Evolutionary conservation across 768 basidiomycete species (phyloP).

Genomic region (Serendipita indica): DNA sequence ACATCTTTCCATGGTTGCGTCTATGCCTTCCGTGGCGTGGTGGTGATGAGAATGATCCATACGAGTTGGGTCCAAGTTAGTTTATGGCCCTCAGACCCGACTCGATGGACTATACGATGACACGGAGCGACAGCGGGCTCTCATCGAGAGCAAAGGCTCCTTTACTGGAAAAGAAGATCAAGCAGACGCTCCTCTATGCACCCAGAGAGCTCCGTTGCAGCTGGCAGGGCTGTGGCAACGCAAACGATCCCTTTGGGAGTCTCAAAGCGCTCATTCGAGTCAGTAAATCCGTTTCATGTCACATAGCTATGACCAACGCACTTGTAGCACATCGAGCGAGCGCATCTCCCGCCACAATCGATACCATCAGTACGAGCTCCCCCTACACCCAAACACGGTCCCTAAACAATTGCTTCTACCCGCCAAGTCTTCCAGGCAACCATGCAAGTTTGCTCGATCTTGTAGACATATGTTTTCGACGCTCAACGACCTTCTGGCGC

Average conservation of each 20-base stretch:
- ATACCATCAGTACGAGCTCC: neutral
- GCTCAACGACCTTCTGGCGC: neutral
- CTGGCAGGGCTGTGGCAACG: neutral
- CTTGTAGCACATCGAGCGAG: neutral
- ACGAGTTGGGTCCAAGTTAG: neutral
- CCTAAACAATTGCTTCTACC: no score
- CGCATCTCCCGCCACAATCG: neutral
- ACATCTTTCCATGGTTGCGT: slow-evolving; percentile 25
- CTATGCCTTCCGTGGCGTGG: neutral
- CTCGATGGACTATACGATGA: neutral
- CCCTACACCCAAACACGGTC: no score
- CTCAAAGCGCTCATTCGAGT: neutral
- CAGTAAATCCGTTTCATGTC: neutral
- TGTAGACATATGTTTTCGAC: neutral
- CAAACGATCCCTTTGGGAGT: neutral
- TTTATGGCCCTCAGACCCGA: neutral
- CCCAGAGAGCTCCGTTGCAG: neutral
- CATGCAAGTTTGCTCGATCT: neutral
- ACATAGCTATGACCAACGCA: neutral
- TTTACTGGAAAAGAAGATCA: neutral
- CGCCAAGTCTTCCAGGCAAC: no score
- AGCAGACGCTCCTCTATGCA: neutral
- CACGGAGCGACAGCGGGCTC: neutral
- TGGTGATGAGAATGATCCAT: slow-evolving; percentile 14
- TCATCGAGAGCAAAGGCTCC: neutral